Percentiles rank a stretch among this genome's conserved stretches.
Conservation (phyloP, 805 yeast genomes). For the Spathaspora arborariae region DNA sequence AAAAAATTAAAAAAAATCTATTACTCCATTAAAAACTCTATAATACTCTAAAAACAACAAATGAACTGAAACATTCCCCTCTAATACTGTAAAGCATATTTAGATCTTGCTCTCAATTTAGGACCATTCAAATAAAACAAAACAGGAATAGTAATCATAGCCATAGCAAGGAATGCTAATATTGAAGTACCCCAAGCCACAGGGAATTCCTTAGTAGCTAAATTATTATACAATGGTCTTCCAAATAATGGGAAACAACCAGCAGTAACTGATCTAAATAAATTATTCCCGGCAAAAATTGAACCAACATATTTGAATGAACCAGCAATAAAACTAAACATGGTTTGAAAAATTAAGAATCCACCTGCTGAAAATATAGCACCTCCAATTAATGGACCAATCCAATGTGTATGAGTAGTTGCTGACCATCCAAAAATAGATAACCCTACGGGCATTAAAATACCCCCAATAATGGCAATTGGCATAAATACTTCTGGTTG, state of each 20-base stretch:
- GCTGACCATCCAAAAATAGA: conserved; percentile 52
- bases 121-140: conserved; percentile 43
- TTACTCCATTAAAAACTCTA: background rate
- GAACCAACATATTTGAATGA: conserved; percentile 54
- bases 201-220: conserved; percentile 48
- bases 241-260: conserved; percentile 67
- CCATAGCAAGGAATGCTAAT: conserved; percentile 40
- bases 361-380: conserved; percentile 35
- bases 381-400: conserved; percentile 45
- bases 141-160: conserved; percentile 46
- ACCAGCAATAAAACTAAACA: conserved; percentile 46
- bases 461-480: conserved; percentile 37
- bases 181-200: conserved; percentile 57
- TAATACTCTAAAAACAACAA: background rate
- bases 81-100: conserved; percentile 22
- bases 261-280: conserved; percentile 50
- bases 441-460: conserved; percentile 40
- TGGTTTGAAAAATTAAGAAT: conserved; percentile 48
- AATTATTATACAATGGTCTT: conserved; percentile 50
- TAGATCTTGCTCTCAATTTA: conserved; percentile 40
- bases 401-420: conserved; percentile 41
- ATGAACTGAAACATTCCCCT: background rate
- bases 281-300: conserved; percentile 54
- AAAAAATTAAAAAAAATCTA: background rate
- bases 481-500: conserved; percentile 43